A percentile compares a stretch with the other conserved stretches of the same genome.
These are phyloP conservation scores for Basidiobolus meristosporus DNA, from an alignment of 371 early-diverging fungal genomes.

Conservation along the genomic window DNA sequence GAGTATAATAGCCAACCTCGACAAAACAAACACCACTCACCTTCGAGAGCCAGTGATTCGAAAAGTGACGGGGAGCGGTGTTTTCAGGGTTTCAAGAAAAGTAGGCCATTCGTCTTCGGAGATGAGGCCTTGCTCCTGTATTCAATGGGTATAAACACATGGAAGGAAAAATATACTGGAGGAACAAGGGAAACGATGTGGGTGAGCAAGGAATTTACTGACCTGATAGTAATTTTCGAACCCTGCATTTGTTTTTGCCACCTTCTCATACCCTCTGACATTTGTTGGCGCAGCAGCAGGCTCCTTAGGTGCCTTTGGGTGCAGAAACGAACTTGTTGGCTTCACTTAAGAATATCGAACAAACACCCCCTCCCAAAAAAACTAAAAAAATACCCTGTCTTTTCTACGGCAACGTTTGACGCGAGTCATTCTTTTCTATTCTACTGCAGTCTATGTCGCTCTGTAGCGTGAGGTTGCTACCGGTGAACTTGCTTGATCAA, in stretches of 20 bases:
- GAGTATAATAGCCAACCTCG: background rate
- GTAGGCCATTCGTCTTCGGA: conserved; percentile 63
- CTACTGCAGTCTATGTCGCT: too few relatives aligned
- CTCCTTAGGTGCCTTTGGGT: too few relatives aligned
- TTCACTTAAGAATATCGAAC: too few relatives aligned
- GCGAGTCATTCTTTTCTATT: too few relatives aligned
- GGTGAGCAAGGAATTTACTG: background rate
- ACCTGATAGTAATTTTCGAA: background rate
- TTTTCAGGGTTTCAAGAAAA: conserved; percentile 39
- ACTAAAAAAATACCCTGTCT: too few relatives aligned
- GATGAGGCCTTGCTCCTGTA: conserved; percentile 56
- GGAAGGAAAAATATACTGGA: background rate
- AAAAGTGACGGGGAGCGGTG: conserved; percentile 72
- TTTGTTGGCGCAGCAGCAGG: too few relatives aligned
- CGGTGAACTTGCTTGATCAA: too few relatives aligned
- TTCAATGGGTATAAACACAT: background rate
- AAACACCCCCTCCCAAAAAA: too few relatives aligned
- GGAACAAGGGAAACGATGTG: too few relatives aligned
- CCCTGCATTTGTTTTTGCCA: background rate
- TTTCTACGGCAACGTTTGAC: too few relatives aligned
- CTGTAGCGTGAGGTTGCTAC: too few relatives aligned
- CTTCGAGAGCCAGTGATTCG: conserved; percentile 78
- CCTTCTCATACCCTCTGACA: background rate
- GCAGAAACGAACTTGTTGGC: too few relatives aligned
- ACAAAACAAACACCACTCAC: conserved; percentile 8